Percentiles rank a stretch among this genome's conserved stretches.
These are phyloP conservation scores for Aspergillus sp. DNA, from an alignment of 2,329 filamentous ascomycete genomes.

Conservation along the genomic window DNA sequence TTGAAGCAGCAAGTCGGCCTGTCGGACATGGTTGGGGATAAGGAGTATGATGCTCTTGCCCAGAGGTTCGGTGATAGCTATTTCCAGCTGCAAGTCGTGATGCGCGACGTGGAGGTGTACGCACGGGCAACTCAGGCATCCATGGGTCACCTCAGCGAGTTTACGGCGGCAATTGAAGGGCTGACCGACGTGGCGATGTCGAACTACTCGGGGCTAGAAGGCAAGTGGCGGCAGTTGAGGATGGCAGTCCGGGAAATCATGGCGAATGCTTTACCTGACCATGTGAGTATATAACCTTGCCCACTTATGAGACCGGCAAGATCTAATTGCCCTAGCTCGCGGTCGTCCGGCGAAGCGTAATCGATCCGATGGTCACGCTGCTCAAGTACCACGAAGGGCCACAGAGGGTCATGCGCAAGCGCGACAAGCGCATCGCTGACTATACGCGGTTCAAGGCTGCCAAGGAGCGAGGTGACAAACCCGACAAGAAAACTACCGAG, in stretches of 20 bases:
- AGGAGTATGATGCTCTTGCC: constrained; percentile 67
- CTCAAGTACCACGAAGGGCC: constrained; percentile 76
- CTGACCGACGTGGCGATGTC: constrained; percentile 63
- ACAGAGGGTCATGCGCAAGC: constrained; percentile 84
- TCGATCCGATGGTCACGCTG: constrained; percentile 70
- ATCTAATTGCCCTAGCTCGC: constrained; percentile 34
- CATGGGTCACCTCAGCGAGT: constrained; percentile 70
- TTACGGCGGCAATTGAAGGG: constrained; percentile 71
- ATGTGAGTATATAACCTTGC: constrained; percentile 55
- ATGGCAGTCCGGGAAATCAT: constrained; percentile 79
- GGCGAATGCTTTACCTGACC: constrained; percentile 71
- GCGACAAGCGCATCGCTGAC: constrained; percentile 82
- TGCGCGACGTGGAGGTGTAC: constrained; percentile 90
- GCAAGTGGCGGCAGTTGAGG: constrained; percentile 88
- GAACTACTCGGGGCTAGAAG: constrained; percentile 73
- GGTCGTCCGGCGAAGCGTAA: constrained; percentile 69
- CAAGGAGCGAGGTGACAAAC: constrained; percentile 70
- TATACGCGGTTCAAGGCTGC: constrained; percentile 74
- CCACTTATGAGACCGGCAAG: too few relatives aligned
- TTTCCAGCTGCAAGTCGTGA: constrained; percentile 81
- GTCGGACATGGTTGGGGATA: constrained; percentile 63
- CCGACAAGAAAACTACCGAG: constrained; percentile 76
- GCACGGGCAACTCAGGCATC: constrained; percentile 71
- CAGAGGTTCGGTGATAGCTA: constrained; percentile 89
- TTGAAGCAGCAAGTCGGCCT: constrained; percentile 61